These are phyloP conservation scores for Penicillium pulvis DNA, from an alignment of 495 filamentous ascomycete genomes.

Conservation along the genomic window DNA sequence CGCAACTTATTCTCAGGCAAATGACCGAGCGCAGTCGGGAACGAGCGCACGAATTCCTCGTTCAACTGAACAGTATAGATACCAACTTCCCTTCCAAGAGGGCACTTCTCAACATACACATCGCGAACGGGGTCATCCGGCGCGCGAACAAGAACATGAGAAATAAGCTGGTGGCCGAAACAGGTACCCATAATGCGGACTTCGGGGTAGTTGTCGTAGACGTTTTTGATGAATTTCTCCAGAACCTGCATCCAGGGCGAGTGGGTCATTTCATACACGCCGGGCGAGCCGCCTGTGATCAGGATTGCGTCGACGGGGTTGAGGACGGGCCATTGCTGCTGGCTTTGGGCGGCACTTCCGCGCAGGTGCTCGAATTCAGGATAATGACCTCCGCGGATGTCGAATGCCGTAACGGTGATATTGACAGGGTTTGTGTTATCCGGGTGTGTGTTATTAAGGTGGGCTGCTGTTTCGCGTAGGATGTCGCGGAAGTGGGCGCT, in stretches of 20 bases:
- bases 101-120: constrained; percentile 33
- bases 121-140: constrained; percentile 24
- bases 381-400: constrained; percentile 35
- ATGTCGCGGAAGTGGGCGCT: constrained; percentile 38
- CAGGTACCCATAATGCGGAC: constrained; percentile 44
- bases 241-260: constrained; percentile 35
- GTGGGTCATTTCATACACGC: constrained; percentile 31
- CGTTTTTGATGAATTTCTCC: constrained; percentile 27
- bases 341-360: constrained; percentile 11
- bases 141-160: constrained; percentile 33
- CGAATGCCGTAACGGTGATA: constrained; percentile 34
- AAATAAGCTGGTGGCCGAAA: constrained; percentile 45
- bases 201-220: constrained; percentile 38
- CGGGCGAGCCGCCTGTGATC: constrained; percentile 37
- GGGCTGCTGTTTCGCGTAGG: constrained; percentile 31
- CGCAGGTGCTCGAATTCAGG: constrained; percentile 29
- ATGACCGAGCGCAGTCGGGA: constrained; percentile 19
- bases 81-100: constrained; percentile 36
- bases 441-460: constrained; percentile 24
- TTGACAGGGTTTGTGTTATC: constrained; percentile 19
- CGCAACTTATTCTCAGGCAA: constrained; percentile 24
- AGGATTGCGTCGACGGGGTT: constrained; percentile 35
- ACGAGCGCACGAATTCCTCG: constrained; percentile 25
- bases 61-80: constrained; percentile 32
- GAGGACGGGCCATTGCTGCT: constrained; percentile 11